Evolutionary conservation across 768 basidiomycete species (phyloP).

Genomic region (Mycena crocata): DNA sequence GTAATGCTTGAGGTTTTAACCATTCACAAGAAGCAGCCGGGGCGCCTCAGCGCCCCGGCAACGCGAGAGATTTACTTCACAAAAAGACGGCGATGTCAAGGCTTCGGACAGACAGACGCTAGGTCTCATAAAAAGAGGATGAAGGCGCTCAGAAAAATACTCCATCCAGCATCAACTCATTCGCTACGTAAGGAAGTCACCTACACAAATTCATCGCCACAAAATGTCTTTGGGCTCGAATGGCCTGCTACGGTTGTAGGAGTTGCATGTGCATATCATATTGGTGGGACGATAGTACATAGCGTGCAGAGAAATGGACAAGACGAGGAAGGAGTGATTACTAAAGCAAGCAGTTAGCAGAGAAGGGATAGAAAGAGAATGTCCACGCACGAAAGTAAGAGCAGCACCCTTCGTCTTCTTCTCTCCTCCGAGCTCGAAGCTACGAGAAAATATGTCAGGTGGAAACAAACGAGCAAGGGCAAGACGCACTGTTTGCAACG

Average conservation of each 20-base stretch:
- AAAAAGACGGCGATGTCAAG: no score
- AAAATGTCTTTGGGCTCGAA: no score
- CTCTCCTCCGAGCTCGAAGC: conserved; percentile 99
- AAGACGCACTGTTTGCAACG: conserved; percentile 97
- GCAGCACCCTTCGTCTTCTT: conserved; percentile 99
- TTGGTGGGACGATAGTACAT: conserved; percentile 20
- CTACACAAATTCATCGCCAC: no score
- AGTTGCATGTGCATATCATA: conserved; percentile 22
- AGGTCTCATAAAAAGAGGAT: no score
- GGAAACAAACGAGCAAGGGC: background rate
- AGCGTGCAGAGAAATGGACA: conserved; percentile 3
- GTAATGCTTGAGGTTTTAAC: no score
- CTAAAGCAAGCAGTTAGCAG: background rate
- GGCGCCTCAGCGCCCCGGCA: no score
- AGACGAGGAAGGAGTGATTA: conserved; percentile 13
- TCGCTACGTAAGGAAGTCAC: no score
- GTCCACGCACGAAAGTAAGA: conserved; percentile 86
- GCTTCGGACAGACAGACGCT: no score
- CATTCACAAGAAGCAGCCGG: no score
- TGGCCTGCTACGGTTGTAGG: background rate
- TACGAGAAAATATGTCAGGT: conserved; percentile 40
- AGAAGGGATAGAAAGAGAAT: background rate
- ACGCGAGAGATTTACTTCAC: no score
- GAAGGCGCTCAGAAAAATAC: no score
- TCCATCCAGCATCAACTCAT: no score